Conservation (phyloP, 2,329 filamentous ascomycete species). For the Parasarocladium wereldwijsianum region DNA sequence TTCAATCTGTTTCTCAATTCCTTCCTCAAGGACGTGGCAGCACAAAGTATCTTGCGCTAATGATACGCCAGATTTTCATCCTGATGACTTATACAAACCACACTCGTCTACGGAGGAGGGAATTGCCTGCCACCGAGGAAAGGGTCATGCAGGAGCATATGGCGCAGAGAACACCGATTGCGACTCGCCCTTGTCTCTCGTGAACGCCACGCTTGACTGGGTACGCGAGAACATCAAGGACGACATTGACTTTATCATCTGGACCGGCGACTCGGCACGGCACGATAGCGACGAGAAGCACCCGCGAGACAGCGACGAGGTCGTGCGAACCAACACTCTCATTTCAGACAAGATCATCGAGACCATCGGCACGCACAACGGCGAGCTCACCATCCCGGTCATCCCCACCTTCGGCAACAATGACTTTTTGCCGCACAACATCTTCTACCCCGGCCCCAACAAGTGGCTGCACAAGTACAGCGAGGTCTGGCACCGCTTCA, state of each 20-base stretch:
- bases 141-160: slow-evolving; percentile 64
- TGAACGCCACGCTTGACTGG: slow-evolving; percentile 87
- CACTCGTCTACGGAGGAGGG: slow-evolving; percentile 57
- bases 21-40: not conserved
- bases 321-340: slow-evolving; percentile 62
- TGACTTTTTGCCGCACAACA: slow-evolving; percentile 93
- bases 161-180: slow-evolving; percentile 81
- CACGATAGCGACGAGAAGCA: slow-evolving; percentile 77
- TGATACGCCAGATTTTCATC: slow-evolving; percentile 63
- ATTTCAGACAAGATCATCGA: slow-evolving; percentile 65
- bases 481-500: slow-evolving; percentile 71
- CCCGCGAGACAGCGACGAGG: slow-evolving; percentile 60
- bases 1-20: not conserved
- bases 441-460: slow-evolving; percentile 75
- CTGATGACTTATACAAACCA: slow-evolving; percentile 72
- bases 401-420: slow-evolving; percentile 93
- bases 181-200: slow-evolving; percentile 65
- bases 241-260: slow-evolving; percentile 75
- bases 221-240: slow-evolving; percentile 64
- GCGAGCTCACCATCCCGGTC: slow-evolving; percentile 55
- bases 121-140: slow-evolving; percentile 63
- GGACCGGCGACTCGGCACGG: slow-evolving; percentile 82
- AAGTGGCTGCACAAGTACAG: slow-evolving; percentile 67
- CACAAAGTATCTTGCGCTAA: slow-evolving; percentile 1
- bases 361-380: slow-evolving; percentile 49